Evolutionary conservation across 148 eudicot species (phyloP).

Genomic region (Camellia granthamiana): DNA sequence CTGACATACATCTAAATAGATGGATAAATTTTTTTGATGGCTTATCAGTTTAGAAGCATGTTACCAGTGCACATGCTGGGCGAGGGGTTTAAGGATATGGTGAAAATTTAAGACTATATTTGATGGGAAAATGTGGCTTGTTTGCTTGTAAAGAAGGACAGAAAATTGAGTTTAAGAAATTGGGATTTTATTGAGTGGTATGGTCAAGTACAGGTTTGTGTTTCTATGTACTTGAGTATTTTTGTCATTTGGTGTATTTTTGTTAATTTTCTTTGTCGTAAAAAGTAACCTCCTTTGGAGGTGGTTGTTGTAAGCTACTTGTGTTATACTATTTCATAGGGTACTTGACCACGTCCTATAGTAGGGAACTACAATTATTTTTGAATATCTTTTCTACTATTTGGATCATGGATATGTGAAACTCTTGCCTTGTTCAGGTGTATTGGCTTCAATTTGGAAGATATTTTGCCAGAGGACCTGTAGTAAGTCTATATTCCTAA

Average conservation of each 20-base stretch:
- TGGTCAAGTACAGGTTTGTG: too few relatives aligned
- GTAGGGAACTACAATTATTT: not conserved
- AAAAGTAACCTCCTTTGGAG: not conserved
- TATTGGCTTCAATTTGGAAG: constrained; percentile 99
- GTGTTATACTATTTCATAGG: not conserved
- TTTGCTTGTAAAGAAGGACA: not conserved
- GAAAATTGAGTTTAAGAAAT: not conserved
- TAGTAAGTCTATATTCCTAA: constrained; percentile 57
- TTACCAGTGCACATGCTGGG: not conserved
- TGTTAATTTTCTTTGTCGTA: not conserved
- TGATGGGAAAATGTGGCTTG: not conserved
- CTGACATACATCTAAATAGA: not conserved
- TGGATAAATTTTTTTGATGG: not conserved
- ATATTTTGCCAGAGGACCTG: constrained; percentile 96
- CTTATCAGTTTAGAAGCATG: not conserved
- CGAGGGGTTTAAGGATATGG: not conserved
- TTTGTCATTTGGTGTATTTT: not conserved
- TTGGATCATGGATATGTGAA: constrained; percentile 5
- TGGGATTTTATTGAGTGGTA: not conserved
- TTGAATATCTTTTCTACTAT: not conserved
- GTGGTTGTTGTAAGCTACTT: not conserved
- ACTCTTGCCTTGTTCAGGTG: constrained; percentile 48
- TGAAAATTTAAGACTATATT: not conserved
- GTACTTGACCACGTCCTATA: not conserved
- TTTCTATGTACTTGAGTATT: not conserved